These are phyloP conservation scores for Pyrenochaeta sp. DNA, from an alignment of 2,329 filamentous ascomycete species.

Conservation along the genomic window DNA sequence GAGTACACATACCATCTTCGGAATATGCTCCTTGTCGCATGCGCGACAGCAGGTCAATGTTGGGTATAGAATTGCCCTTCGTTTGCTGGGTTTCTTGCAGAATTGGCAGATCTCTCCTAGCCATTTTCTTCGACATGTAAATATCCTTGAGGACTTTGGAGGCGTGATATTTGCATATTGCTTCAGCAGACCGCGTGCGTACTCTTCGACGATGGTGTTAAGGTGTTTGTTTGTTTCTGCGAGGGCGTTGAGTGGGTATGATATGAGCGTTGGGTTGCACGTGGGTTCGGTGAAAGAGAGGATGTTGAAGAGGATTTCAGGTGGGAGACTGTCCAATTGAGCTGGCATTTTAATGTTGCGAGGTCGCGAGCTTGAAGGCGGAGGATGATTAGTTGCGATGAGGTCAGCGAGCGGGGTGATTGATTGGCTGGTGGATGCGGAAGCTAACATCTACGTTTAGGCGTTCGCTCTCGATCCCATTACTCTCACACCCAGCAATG, in stretches of 20 bases:
- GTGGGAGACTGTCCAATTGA: constrained; percentile 31
- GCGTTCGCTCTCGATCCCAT: neutral
- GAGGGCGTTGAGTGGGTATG: constrained; percentile 34
- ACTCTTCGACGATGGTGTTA: constrained; percentile 37
- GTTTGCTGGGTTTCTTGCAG: constrained; percentile 35
- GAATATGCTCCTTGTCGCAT: constrained; percentile 36
- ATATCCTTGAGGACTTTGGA: constrained; percentile 21
- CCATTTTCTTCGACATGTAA: constrained; percentile 36
- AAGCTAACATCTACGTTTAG: neutral
- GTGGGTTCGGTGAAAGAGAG: constrained; percentile 30
- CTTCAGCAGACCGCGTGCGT: constrained; percentile 37
- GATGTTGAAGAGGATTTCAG: constrained; percentile 40
- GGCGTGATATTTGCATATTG: constrained; percentile 27
- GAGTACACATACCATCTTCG: constrained; percentile 36
- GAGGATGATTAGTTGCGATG: neutral
- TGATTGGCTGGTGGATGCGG: neutral
- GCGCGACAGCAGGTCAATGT: constrained; percentile 33
- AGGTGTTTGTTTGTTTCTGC: constrained; percentile 36
- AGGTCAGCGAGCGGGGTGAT: neutral
- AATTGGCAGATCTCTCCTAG: constrained; percentile 35
- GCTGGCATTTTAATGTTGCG: neutral
- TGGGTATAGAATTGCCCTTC: constrained; percentile 34
- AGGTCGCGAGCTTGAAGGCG: neutral
- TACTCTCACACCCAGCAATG: neutral
- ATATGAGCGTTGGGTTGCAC: neutral